Percentiles rank a stretch among this genome's conserved stretches.
Evolutionary conservation across 768 basidiomycete genomes (phyloP).

Genomic region (Suillus sp.): DNA sequence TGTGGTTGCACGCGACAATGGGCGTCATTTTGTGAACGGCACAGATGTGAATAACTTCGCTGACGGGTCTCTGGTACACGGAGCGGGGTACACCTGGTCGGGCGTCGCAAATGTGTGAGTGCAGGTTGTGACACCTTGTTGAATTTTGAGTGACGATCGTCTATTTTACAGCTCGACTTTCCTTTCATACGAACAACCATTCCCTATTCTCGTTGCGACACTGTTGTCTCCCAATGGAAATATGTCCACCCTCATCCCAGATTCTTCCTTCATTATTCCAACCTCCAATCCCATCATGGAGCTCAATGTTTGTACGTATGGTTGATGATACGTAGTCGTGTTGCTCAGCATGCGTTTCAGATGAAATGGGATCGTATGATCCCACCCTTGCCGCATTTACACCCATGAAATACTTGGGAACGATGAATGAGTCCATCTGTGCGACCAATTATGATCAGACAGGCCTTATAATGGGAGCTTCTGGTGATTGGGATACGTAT

Average conservation of each 20-base stretch:
- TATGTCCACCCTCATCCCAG: conserved; percentile 15
- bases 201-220: conserved; percentile 35
- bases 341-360: conserved; percentile 4
- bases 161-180: conserved; percentile 27
- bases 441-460: conserved; percentile 23
- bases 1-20: conserved; percentile 12
- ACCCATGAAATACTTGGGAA: conserved; percentile 33
- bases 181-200: conserved; percentile 32
- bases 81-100: conserved; percentile 30
- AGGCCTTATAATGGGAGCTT: conserved; percentile 33
- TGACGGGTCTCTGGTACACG: conserved; percentile 26
- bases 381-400: conserved; percentile 41
- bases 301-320: conserved; percentile 22
- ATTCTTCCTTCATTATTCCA: conserved; percentile 18
- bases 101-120: conserved; percentile 28
- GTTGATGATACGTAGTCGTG: no score
- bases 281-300: conserved; percentile 30
- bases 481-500: conserved; percentile 10
- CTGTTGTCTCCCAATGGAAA: conserved; percentile 25
- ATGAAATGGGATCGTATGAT: conserved; percentile 34
- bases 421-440: conserved; percentile 17
- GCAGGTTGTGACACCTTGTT: background rate
- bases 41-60: conserved; percentile 14
- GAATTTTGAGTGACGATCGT: background rate
- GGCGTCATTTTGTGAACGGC: conserved; percentile 24